A percentile compares a stretch with the other conserved stretches of the same genome.
These are phyloP conservation scores for Ogataea trehalophila DNA, from an alignment of 805 yeast genomes.

Conservation along the genomic window DNA sequence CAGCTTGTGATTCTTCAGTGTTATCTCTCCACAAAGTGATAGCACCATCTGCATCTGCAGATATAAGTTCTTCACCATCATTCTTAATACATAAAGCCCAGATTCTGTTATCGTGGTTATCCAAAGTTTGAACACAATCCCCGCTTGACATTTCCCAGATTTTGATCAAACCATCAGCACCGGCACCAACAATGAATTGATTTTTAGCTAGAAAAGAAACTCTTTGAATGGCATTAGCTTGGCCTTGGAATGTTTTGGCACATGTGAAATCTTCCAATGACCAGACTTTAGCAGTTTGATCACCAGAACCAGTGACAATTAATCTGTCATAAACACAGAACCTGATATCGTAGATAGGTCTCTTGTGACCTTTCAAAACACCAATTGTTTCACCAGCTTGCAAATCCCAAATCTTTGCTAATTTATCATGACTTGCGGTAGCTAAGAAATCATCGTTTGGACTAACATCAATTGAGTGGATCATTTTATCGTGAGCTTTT, in stretches of 20 bases:
- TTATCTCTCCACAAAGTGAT: slow-evolving; percentile 86
- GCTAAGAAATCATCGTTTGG: slow-evolving; percentile 87
- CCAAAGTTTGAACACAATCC: slow-evolving; percentile 79
- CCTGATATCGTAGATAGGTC: slow-evolving; percentile 91
- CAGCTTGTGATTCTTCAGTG: slow-evolving; percentile 63
- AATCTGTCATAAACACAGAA: slow-evolving; percentile 78
- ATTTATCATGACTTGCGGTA: slow-evolving; percentile 90
- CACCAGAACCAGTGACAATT: slow-evolving; percentile 85
- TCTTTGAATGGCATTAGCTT: slow-evolving; percentile 86
- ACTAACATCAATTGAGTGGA: slow-evolving; percentile 83
- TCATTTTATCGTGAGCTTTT: slow-evolving; percentile 95
- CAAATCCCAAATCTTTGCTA: slow-evolving; percentile 84
- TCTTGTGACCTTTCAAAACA: slow-evolving; percentile 79
- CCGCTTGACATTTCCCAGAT: slow-evolving; percentile 78
- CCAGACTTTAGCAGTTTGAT: slow-evolving; percentile 88
- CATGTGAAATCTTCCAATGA: slow-evolving; percentile 73
- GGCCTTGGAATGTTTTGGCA: slow-evolving; percentile 85
- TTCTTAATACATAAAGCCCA: slow-evolving; percentile 77
- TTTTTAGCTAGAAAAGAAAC: slow-evolving; percentile 63
- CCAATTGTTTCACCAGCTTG: slow-evolving; percentile 86
- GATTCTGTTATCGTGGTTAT: slow-evolving; percentile 87
- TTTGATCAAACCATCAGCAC: slow-evolving; percentile 93
- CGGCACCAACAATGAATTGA: slow-evolving; percentile 68
- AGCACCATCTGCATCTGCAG: slow-evolving; percentile 95
- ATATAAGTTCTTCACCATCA: slow-evolving; percentile 65